phyloP scores from a whole-genome alignment of 108 stramenopile genomes.

The Cyclotella sp. region DNA sequence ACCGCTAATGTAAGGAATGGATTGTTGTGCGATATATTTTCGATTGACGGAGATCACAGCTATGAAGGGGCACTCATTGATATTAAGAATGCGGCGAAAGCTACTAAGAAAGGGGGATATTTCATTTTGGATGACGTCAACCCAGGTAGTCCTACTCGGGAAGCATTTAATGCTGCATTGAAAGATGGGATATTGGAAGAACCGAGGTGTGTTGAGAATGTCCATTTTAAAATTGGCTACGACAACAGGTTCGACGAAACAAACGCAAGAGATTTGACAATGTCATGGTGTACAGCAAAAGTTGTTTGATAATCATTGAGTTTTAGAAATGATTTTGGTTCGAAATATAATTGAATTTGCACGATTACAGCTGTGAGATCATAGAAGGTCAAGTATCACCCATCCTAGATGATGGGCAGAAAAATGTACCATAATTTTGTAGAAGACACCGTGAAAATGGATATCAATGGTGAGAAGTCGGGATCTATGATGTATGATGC shows the following conservation, averaged over 20 bases:
- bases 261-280: slow-evolving; percentile 7
- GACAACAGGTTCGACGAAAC: slow-evolving; percentile 13
- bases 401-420: too few species aligned
- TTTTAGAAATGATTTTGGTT: background rate
- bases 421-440: too few species aligned
- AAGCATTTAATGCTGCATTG: slow-evolving; percentile 21
- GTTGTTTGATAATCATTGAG: background rate
- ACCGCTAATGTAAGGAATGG: background rate
- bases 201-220: slow-evolving; percentile 18
- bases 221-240: slow-evolving; percentile 9
- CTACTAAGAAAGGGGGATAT: slow-evolving; percentile 18
- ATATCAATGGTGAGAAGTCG: too few species aligned
- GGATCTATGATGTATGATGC: too few species aligned
- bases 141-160: slow-evolving; percentile 9
- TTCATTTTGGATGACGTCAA: slow-evolving; percentile 27
- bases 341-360: background rate
- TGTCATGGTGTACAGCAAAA: slow-evolving; percentile 22
- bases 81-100: slow-evolving; percentile 20
- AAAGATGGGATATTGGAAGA: slow-evolving; percentile 12
- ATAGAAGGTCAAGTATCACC: too few species aligned
- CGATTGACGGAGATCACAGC: slow-evolving; percentile 25
- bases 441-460: too few species aligned
- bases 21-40: slow-evolving; percentile 20
- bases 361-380: too few species aligned
- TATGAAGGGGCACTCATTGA: slow-evolving; percentile 20